Conservation (phyloP, 176 grass and related monocot genomes). For the Thinopyrum elongatum region DNA sequence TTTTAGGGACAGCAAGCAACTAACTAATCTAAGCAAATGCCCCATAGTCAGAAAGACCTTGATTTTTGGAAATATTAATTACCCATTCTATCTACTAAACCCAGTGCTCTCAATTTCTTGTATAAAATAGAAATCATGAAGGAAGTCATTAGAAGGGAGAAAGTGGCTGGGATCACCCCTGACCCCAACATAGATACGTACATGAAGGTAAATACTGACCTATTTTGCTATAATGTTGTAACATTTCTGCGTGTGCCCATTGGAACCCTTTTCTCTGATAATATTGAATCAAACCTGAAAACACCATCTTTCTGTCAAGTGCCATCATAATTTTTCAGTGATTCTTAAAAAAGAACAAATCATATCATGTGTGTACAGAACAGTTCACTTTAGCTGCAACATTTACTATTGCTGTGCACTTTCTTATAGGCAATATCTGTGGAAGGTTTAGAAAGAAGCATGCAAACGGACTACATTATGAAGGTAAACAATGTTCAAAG, state of each 20-base stretch:
- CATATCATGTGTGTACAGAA: neutral
- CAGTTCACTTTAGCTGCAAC: neutral
- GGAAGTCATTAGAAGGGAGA: slow-evolving; percentile 80
- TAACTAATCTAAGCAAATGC: neutral
- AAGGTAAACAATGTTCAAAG: slow-evolving; percentile 48
- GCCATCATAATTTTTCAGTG: neutral
- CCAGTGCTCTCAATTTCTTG: neutral
- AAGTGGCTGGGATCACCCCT: slow-evolving; percentile 65
- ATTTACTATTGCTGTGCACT: neutral
- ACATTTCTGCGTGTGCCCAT: neutral
- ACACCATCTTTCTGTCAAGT: neutral
- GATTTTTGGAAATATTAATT: no score
- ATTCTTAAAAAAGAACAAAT: neutral
- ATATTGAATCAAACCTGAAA: neutral
- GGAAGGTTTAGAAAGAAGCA: slow-evolving; percentile 75
- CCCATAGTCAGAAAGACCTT: neutral
- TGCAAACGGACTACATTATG: slow-evolving; percentile 89
- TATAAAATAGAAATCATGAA: slow-evolving; percentile 43
- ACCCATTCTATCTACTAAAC: neutral
- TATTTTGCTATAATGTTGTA: neutral
- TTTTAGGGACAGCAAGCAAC: neutral
- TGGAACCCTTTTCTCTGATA: neutral
- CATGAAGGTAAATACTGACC: slow-evolving; percentile 64
- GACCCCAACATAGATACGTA: slow-evolving; percentile 76
- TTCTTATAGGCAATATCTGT: slow-evolving; percentile 60